Conservation (phyloP, 768 basidiomycete genomes). For the Mycena crocata region DNA sequence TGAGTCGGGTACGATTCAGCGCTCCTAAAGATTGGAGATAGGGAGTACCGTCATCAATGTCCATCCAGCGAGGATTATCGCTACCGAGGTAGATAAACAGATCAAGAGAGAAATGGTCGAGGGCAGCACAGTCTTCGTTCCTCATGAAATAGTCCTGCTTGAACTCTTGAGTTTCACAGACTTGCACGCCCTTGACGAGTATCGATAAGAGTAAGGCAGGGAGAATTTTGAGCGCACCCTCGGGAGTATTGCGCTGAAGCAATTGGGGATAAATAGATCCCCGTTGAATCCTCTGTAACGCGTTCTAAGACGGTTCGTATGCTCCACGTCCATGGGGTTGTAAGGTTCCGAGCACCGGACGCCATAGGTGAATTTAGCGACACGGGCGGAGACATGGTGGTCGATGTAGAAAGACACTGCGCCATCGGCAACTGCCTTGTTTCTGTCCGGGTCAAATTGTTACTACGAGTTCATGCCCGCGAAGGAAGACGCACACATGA, state of each 20-base stretch:
- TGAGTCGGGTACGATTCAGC: neutral
- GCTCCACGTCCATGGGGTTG: constrained; percentile 5
- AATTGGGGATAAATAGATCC: neutral
- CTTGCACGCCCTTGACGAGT: constrained; percentile 53
- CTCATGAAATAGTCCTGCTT: neutral
- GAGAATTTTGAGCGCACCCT: neutral
- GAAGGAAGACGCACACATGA: constrained; percentile 53
- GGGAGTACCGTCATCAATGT: constrained; percentile 15
- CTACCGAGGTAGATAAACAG: constrained; percentile 16
- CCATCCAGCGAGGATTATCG: constrained; percentile 25
- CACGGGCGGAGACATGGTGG: constrained; percentile 25
- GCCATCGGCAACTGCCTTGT: constrained; percentile 31
- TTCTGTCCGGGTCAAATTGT: too few species aligned
- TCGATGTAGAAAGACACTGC: constrained; percentile 31
- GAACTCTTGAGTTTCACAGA: constrained; percentile 13
- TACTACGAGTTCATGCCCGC: too few species aligned
- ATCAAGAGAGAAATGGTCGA: constrained; percentile 4
- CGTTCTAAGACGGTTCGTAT: neutral
- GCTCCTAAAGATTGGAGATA: neutral
- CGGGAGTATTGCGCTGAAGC: constrained; percentile 2
- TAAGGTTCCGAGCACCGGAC: neutral
- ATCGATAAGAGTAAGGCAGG: constrained; percentile 15
- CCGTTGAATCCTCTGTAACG: neutral
- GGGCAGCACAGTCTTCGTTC: neutral
- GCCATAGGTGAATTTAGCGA: constrained; percentile 21